Evolutionary conservation across 208 protist species (phyloP).

Genomic region (Crithidia acanthocephali): DNA sequence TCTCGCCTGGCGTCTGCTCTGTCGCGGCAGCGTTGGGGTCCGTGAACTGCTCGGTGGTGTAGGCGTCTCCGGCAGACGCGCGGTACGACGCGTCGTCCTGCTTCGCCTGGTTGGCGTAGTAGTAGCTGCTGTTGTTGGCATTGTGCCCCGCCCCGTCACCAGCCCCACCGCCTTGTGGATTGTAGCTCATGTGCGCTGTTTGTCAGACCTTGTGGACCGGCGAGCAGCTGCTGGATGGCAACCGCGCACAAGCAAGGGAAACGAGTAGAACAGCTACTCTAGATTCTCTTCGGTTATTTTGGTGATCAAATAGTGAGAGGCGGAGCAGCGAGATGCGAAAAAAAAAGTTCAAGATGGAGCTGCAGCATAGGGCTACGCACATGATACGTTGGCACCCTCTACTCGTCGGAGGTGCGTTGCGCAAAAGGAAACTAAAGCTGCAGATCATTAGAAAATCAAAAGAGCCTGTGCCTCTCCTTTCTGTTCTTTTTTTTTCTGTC

Average conservation of each 20-base stretch:
- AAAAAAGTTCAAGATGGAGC: no score
- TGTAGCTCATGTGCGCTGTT: slow-evolving; percentile 2
- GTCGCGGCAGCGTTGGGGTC: slow-evolving; percentile 13
- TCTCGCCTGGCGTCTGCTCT: slow-evolving; percentile 32
- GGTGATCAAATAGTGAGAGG: no score
- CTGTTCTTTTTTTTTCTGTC: no score
- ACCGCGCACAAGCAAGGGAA: background rate
- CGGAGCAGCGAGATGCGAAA: no score
- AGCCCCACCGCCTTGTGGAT: background rate
- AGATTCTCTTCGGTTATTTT: no score
- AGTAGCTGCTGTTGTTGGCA: background rate
- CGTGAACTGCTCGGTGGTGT: slow-evolving; percentile 18
- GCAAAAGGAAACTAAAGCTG: no score
- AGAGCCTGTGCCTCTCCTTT: no score
- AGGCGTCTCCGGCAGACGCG: slow-evolving; percentile 21
- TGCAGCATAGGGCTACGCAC: no score
- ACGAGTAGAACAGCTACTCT: no score
- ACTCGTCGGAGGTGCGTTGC: no score
- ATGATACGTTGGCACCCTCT: no score
- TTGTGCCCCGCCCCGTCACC: slow-evolving; percentile 11
- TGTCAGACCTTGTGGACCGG: background rate
- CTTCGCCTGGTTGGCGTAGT: slow-evolving; percentile 25
- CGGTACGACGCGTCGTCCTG: slow-evolving; percentile 26
- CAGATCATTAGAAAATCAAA: no score
- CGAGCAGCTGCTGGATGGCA: background rate